Conservation (phyloP, 2,329 filamentous ascomycete species). For the Botryosphaeria dothidea region DNA sequence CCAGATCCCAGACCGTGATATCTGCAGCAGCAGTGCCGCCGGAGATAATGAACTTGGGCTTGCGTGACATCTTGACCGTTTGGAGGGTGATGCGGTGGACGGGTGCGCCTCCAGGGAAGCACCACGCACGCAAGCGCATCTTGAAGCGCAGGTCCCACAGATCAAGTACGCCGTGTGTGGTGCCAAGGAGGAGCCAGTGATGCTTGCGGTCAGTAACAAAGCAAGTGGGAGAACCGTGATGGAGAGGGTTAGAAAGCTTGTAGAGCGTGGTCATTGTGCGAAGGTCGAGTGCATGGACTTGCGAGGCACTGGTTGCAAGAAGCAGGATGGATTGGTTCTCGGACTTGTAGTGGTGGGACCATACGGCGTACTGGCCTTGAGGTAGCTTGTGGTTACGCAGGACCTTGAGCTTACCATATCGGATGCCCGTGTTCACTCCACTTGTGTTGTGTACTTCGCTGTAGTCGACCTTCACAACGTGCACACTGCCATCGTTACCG, state of each 20-base stretch:
- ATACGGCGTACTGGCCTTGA: slow-evolving; percentile 74
- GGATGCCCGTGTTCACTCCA: slow-evolving; percentile 37
- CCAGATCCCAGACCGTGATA: slow-evolving; percentile 92
- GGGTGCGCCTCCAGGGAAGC: slow-evolving; percentile 74
- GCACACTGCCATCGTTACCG: slow-evolving; percentile 84
- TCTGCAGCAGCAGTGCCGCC: slow-evolving; percentile 86
- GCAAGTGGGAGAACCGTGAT: slow-evolving; percentile 87
- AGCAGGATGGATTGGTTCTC: slow-evolving; percentile 81
- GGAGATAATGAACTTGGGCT: slow-evolving; percentile 83
- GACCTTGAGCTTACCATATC: slow-evolving; percentile 76
- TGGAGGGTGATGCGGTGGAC: slow-evolving; percentile 81
- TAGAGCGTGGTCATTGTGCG: slow-evolving; percentile 83
- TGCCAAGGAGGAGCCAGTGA: slow-evolving; percentile 90
- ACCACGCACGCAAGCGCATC: slow-evolving; percentile 84
- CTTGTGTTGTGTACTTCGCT: slow-evolving; percentile 57
- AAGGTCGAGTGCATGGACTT: slow-evolving; percentile 81
- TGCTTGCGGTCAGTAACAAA: slow-evolving; percentile 85
- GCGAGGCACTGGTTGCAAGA: slow-evolving; percentile 82
- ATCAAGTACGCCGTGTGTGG: slow-evolving; percentile 87
- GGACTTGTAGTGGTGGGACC: slow-evolving; percentile 87
- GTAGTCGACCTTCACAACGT: slow-evolving; percentile 82
- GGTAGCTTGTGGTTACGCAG: slow-evolving; percentile 76
- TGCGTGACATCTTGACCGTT: slow-evolving; percentile 53
- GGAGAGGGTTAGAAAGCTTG: slow-evolving; percentile 79
- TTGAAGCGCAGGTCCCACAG: slow-evolving; percentile 97